Evolutionary conservation across 164 flowering plant genomes (phyloP).

Genomic region (Vitis vinifera): DNA sequence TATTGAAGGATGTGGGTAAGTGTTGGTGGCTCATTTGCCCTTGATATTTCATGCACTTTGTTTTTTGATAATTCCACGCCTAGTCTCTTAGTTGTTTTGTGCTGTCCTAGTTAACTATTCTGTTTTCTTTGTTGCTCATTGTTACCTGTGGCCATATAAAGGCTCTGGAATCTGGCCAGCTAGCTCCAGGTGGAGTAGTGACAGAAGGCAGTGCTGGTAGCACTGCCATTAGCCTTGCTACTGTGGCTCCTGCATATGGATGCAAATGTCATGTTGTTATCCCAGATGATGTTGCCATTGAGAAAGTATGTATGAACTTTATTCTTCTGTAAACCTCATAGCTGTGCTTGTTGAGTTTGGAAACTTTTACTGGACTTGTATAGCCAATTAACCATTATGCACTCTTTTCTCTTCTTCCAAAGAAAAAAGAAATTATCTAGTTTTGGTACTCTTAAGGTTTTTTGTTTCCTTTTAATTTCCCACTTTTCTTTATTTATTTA

Average conservation of each 20-base stretch:
- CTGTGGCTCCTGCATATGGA: conserved; percentile 96
- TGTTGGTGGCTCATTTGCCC: no score
- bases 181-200: conserved; percentile 76
- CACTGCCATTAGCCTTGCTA: conserved; percentile 98
- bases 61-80: background rate
- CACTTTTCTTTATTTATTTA: background rate
- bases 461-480: background rate
- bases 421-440: no score
- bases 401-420: no score
- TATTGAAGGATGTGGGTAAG: no score
- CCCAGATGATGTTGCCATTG: conserved; percentile 97
- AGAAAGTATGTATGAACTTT: conserved; percentile 55
- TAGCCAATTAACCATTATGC: background rate
- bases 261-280: conserved; percentile 98
- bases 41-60: background rate
- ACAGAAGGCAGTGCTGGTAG: conserved; percentile 98
- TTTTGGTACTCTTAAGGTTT: no score
- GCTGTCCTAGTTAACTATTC: background rate
- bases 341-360: background rate
- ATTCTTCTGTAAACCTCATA: background rate
- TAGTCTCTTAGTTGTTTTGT: conserved; percentile 2
- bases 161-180: conserved; percentile 82
- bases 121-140: background rate
- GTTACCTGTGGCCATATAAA: conserved; percentile 17
- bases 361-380: background rate